Conservation (phyloP, 306 rosid species). For the Corylus americana region DNA sequence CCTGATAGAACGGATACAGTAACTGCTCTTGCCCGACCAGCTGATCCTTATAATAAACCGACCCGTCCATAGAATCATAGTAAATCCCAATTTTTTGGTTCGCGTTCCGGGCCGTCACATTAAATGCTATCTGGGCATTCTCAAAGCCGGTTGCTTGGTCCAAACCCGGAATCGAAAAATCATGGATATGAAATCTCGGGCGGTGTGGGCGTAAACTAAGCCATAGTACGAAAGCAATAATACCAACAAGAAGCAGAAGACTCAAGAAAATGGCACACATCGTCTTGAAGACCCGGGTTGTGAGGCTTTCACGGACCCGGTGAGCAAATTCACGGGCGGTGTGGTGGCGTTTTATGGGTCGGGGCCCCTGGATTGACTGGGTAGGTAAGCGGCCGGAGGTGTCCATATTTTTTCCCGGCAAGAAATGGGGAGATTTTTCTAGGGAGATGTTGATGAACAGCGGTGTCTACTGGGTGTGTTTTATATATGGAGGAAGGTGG, state of each 20-base stretch:
- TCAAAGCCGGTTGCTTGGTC: conserved; percentile 43
- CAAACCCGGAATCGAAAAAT: conserved; percentile 60
- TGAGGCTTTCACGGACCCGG: conserved; percentile 81
- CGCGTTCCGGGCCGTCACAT: conserved; percentile 65
- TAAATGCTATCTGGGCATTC: conserved; percentile 47
- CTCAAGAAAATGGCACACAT: conserved; percentile 64
- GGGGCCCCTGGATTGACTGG: conserved; percentile 25
- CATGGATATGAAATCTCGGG: conserved; percentile 69
- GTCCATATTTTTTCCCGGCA: conserved; percentile 33
- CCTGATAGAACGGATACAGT: conserved; percentile 51
- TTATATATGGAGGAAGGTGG: conserved; percentile 30
- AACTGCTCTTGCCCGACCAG: conserved; percentile 53
- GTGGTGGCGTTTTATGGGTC: conserved; percentile 57
- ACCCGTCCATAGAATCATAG: conserved; percentile 56
- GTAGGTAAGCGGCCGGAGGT: conserved; percentile 40
- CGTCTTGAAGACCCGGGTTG: conserved; percentile 64
- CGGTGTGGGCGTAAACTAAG: conserved; percentile 90
- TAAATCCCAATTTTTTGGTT: conserved; percentile 64
- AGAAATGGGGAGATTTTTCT: background rate
- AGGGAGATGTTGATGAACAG: conserved; percentile 18
- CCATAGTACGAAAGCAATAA: conserved; percentile 67
- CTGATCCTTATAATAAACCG: conserved; percentile 60
- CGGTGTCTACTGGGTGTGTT: background rate
- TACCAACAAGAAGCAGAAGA: conserved; percentile 55
- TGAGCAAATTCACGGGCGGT: conserved; percentile 58